Evolutionary conservation across 1,284 basidiomycete species (phyloP), one percentile per base, ranked within the genome.

Genomic region (Termitomyces sp.): DNA sequence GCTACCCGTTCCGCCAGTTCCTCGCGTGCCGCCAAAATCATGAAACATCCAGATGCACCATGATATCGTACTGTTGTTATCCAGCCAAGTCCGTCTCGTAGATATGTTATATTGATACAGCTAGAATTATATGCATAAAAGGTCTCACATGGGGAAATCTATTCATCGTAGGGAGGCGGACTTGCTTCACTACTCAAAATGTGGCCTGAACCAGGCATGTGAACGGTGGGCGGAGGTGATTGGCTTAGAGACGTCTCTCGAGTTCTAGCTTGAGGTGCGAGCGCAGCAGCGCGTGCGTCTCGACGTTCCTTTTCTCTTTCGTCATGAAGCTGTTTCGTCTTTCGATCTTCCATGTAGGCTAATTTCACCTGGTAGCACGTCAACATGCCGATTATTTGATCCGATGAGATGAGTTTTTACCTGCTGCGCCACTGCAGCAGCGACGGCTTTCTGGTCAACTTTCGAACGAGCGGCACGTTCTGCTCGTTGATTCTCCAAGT

Each of bases 261-360:
- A 26, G 48, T 54, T 47, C 30, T 39, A 38, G 42, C 54, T 38
- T 43, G 52, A 11, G 30, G 48, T 14, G 61, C 55, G 10, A 51
- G 47, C 13, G 64, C 61, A 39, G 64, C 64, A 28, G 70, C 73
- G 33, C 75, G 72, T 26, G 74, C 78, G 45, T 68, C 70, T 43
- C 83, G 71, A 48, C 64, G 65, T 56, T 78, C 69, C 60, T 68
- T 78, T 59, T 90, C 86, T 57, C 78, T 73, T 62, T 83, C 72
- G 55, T 87, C 81, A 5, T 66, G 67, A 54, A 77, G 53, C 58
- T 68, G 65, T 62, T 81, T 82, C 3, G 71, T 67, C 63, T 75
- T 81, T 44, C 88, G 77, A 64, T 91, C 88, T 51, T 91, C 88
- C 62, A 88, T 74, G 64, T 80, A 89, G 1, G 84, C 83, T 40